Conservation (phyloP, 1,284 basidiomycete genomes). For the Irpex sp. region DNA sequence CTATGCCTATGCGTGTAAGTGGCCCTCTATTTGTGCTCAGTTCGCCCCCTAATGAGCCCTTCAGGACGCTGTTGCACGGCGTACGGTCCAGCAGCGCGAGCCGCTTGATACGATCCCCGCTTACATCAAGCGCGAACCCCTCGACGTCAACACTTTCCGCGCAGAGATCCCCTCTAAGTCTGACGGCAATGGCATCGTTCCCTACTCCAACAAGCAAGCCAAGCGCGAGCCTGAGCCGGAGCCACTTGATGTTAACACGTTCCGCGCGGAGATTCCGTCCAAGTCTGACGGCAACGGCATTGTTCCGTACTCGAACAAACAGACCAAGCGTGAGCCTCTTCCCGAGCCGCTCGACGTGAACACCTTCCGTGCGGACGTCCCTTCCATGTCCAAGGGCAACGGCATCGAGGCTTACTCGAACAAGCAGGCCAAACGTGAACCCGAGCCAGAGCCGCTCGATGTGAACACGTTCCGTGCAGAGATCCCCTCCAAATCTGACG, state of each 20-base stretch:
- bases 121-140: slow-evolving; percentile 21
- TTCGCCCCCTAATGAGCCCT: neutral
- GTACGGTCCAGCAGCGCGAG: slow-evolving; percentile 23
- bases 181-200: slow-evolving; percentile 15
- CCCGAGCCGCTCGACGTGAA: slow-evolving; percentile 19
- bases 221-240: slow-evolving; percentile 10
- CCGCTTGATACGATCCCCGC: slow-evolving; percentile 33
- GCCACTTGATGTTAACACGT: slow-evolving; percentile 16
- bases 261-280: slow-evolving; percentile 21
- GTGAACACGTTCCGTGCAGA: slow-evolving; percentile 20
- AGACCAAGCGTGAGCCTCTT: slow-evolving; percentile 16
- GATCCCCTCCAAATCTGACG: slow-evolving; percentile 26
- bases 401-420: slow-evolving; percentile 17
- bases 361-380: slow-evolving; percentile 32
- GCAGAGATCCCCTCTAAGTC: slow-evolving; percentile 23
- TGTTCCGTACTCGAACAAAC: slow-evolving; percentile 16
- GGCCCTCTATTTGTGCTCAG: neutral
- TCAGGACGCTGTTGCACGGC: slow-evolving; percentile 20
- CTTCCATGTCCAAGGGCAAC: slow-evolving; percentile 24
- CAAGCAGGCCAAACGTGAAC: slow-evolving; percentile 15
- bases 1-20: slow-evolving; percentile 38
- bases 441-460: neutral
- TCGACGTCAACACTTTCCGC: slow-evolving; percentile 31
- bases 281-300: slow-evolving; percentile 23
- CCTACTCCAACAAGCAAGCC: slow-evolving; percentile 13